phyloP scores from a whole-genome alignment of 192 early-diverging fungal species.

The Rhizophagus prolifer region DNA sequence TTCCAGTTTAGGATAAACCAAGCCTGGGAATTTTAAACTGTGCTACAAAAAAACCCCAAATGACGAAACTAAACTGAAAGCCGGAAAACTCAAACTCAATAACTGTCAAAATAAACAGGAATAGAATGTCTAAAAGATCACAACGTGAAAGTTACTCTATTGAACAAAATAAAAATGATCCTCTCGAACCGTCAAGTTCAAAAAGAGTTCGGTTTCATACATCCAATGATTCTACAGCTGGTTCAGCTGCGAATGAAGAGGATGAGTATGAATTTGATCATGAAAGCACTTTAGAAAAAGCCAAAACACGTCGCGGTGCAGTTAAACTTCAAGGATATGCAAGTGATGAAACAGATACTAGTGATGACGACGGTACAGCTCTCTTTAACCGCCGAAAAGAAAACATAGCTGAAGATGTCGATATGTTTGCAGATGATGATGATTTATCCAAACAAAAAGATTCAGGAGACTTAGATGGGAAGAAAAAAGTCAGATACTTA shows the following conservation, averaged over 20 bases:
- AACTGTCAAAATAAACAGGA: too few relatives aligned
- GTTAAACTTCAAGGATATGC: constrained; percentile 50
- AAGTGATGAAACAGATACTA: constrained; percentile 36
- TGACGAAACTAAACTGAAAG: too few relatives aligned
- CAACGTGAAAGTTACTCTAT: background rate
- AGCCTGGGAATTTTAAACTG: too few relatives aligned
- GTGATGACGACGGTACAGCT: constrained; percentile 44
- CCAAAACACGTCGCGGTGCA: constrained; percentile 47
- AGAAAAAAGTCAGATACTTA: constrained; percentile 31
- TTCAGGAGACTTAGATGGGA: constrained; percentile 8
- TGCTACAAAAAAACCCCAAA: too few relatives aligned
- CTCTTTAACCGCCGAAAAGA: constrained; percentile 38
- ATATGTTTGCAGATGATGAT: constrained; percentile 60
- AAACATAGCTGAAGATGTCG: constrained; percentile 38
- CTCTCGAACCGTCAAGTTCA: background rate
- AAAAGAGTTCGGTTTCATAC: constrained; percentile 38
- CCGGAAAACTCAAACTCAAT: too few relatives aligned
- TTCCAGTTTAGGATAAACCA: too few relatives aligned
- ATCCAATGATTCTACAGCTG: constrained; percentile 8
- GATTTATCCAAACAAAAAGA: constrained; percentile 24
- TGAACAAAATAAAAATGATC: background rate
- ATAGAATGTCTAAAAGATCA: background rate
- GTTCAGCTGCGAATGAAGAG: constrained; percentile 18
- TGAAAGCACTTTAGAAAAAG: constrained; percentile 48
- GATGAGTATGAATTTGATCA: constrained; percentile 46